Percentiles rank a stretch among this genome's conserved stretches.
Conservation (phyloP, 164 flowering plant species). For the Piper betle region DNA sequence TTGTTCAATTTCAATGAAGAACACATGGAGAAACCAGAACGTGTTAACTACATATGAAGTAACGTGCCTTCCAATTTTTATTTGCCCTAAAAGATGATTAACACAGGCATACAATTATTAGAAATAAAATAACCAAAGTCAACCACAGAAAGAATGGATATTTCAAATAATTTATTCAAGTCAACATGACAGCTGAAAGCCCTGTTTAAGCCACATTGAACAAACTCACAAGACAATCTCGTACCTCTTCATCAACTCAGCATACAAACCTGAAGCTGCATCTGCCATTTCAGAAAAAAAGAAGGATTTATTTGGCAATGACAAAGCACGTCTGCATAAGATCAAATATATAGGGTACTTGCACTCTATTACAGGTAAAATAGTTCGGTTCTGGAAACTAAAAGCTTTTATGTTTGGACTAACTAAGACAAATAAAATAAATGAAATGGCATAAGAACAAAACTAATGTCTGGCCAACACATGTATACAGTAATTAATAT, state of each 20-base stretch:
- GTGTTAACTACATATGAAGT: no score
- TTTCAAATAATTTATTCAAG: no score
- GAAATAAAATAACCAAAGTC: no score
- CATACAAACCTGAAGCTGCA: slow-evolving; percentile 90
- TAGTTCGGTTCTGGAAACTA: background rate
- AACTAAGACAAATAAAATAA: slow-evolving; percentile 1
- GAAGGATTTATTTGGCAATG: background rate
- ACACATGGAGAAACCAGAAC: background rate
- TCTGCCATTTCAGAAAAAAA: slow-evolving; percentile 34
- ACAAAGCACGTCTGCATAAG: background rate
- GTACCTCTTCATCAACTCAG: slow-evolving; percentile 77
- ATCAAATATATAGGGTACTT: background rate
- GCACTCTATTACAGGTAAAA: background rate
- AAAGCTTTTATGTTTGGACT: background rate
- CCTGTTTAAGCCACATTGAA: no score
- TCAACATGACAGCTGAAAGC: no score
- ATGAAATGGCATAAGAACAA: background rate
- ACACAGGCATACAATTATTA: no score
- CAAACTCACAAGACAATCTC: background rate
- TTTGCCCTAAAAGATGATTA: no score
- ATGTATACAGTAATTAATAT: slow-evolving; percentile 1
- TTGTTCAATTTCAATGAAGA: background rate
- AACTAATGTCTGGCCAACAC: background rate
- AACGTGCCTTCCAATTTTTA: no score
- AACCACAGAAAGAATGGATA: no score